Conservation (phyloP, 2,329 filamentous ascomycete species). For the Clonostachys rosea region DNA sequence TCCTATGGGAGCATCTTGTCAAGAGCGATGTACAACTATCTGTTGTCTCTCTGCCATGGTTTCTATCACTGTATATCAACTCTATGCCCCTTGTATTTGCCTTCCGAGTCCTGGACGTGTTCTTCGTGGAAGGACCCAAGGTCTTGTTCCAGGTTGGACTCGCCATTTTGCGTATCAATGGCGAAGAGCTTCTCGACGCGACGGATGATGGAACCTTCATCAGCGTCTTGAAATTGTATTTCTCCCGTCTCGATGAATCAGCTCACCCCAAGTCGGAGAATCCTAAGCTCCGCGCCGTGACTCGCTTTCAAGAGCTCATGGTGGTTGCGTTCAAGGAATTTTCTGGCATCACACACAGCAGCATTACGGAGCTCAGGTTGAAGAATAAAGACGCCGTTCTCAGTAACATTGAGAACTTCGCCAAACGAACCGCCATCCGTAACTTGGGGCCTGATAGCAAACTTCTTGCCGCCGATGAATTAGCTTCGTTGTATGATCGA, state of each 20-base stretch:
- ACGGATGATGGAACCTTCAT: constrained; percentile 96
- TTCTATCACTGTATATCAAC: constrained; percentile 96
- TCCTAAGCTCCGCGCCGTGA: constrained; percentile 87
- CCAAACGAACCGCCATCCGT: constrained; percentile 91
- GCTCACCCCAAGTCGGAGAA: constrained; percentile 96
- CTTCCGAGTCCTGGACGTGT: constrained; percentile 93
- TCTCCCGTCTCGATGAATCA: constrained; percentile 87
- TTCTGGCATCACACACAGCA: constrained; percentile 88
- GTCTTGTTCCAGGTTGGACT: constrained; percentile 95
- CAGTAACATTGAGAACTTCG: constrained; percentile 94
- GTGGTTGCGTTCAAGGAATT: constrained; percentile 99
- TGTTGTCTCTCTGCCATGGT: constrained; percentile 96
- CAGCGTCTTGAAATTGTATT: constrained; percentile 91
- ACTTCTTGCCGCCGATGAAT: constrained; percentile 76
- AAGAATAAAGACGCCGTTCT: constrained; percentile 94
- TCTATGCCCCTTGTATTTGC: constrained; percentile 98
- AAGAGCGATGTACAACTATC: constrained; percentile 96
- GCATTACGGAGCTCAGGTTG: constrained; percentile 79
- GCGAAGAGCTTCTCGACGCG: constrained; percentile 90
- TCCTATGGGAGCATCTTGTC: constrained; percentile 96
- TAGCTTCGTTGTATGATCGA: constrained; percentile 86
- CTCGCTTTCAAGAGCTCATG: constrained; percentile 96
- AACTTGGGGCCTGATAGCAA: constrained; percentile 97
- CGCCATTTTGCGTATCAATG: constrained; percentile 95
- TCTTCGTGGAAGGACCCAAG: constrained; percentile 96